Evolutionary conservation across 2,329 filamentous ascomycete species (phyloP), one percentile per base, ranked within the genome.

Genomic region (Trichoderma harzianum): DNA sequence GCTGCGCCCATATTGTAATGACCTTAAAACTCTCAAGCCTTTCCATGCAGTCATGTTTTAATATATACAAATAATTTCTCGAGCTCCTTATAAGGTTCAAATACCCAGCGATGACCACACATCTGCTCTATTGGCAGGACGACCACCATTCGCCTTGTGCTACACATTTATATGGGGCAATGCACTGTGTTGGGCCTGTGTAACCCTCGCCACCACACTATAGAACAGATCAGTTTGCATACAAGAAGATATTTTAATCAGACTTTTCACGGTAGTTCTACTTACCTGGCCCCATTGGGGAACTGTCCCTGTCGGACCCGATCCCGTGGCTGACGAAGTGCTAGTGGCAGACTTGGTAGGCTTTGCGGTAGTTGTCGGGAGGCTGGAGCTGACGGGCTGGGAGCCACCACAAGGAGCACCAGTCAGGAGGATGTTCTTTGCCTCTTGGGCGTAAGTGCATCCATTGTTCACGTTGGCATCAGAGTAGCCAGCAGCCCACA

Each of bases 381-480:
- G 60, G 34, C 14, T n/a, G 3, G 21, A 28, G 16, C 34, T 63
- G 60, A 36, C 39, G 18, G 60, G 60, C 3, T 28, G 28, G 30
- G 62, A 64, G 39, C 62, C 62, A 14, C 43, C 39, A 16, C 39
- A 64, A 12, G 62, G 62, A n/a, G 62, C 30, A 32, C 39, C 39
- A 21, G 62, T 51, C 8, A 64, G 39, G 62, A 64, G 62, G 11
- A 64, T 64, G 12, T 55, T 66, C n/a, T 66, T 66, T 6, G 43
- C 63, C n/a, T 66, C 63, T 24, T 66, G 63, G 6, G 63, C 63
- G 43, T 53, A 66, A 11, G 51, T 66, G 16, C 43, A 51, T 51
- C 63, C 63, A 21, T 66, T 66, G 43, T 34, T 47, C 43, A 66
- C 63, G 14, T 66, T 66, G 2, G 63, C 26, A n/a, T 66, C 63